phyloP scores from a whole-genome alignment of 2,329 filamentous ascomycete genomes.

The Ilyonectria destructans region DNA sequence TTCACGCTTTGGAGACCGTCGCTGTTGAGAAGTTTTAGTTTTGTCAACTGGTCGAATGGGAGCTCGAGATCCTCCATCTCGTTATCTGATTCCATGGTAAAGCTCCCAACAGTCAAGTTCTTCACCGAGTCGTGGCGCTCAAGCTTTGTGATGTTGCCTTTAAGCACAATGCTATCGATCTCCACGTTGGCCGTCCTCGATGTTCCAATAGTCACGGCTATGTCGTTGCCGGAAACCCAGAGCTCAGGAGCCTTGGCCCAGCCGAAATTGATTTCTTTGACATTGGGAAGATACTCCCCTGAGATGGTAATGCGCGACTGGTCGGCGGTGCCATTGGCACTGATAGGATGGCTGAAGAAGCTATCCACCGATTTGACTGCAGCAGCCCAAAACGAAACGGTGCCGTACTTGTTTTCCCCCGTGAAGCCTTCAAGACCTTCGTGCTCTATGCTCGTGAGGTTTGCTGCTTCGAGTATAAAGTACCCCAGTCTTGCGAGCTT shows the following conservation, averaged over 20 bases:
- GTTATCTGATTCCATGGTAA: constrained; percentile 7
- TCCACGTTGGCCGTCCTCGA: constrained; percentile 27
- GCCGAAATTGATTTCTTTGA: constrained; percentile 33
- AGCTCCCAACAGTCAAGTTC: constrained; percentile 22
- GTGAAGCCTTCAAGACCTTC: constrained; percentile 36
- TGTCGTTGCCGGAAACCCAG: constrained; percentile 12
- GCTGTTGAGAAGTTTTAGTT: constrained; percentile 11
- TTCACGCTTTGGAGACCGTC: constrained; percentile 24
- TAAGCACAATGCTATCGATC: constrained; percentile 18
- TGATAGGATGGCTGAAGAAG: constrained; percentile 39
- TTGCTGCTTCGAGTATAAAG: constrained; percentile 29
- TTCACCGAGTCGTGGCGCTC: constrained; percentile 22
- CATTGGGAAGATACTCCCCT: constrained; percentile 25
- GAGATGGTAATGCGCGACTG: constrained; percentile 22
- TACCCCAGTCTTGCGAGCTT: constrained; percentile 30
- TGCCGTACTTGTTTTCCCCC: constrained; percentile 8
- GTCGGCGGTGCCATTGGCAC: constrained; percentile 10
- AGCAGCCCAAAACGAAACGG: constrained; percentile 18
- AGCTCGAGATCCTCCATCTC: constrained; percentile 22
- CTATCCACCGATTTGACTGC: constrained; percentile 34
- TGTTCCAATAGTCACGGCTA: constrained; percentile 31
- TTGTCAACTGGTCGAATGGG: constrained; percentile 24
- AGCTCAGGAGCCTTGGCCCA: constrained; percentile 28
- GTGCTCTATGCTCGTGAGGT: constrained; percentile 30
- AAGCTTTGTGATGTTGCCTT: constrained; percentile 24